Evolutionary conservation across 768 basidiomycete genomes (phyloP), one percentile per base, ranked within the genome.

Genomic region (Lactarius deliciosus): DNA sequence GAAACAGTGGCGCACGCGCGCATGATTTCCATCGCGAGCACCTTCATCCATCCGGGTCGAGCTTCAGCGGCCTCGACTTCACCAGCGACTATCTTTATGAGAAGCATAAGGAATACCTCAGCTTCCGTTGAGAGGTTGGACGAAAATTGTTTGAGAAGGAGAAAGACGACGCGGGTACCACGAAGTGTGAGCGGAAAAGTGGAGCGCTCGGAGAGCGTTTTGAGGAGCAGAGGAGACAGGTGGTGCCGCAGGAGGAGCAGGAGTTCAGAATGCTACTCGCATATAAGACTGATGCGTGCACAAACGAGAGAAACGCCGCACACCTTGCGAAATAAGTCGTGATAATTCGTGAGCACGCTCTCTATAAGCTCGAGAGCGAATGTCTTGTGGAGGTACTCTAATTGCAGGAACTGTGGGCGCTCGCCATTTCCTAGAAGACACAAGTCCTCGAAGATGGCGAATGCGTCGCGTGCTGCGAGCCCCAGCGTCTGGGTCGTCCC

Each of bases 291-390:
- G 22, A 13, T 5, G 25, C 25, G 22, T 3, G 13, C 13, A 16
- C 6, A 53, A 9, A 15, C 2, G 50, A 25, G 25, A 22, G 30
- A 40, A 25, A 30, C 20, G 25, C 7, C 28, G 74, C 79, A 43
- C 71, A 91, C 95, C 81, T 89, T 85, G 60, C 90, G 83, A 74
- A 96, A 95, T 0, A 94, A 91, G 61, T 84, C 83, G 69, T 94
- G 88, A 72, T 96, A 95, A 74, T 96, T 88, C 8, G 94, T 95
- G 60, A 99, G 79, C 2, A 98, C 92, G 72, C 96, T 98, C 78
- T 99, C 96, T 43, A 98, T 94, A 61, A 98, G 79, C 77, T 99
- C 96, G n/a, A 99, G 78, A 0, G 95, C 94, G 71, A 98, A 98
- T 0, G 97, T 98, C 76, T 95, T 90, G 72, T 91, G 92, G 55